A percentile compares a stretch with the other conserved stretches of the same genome.
phyloP scores from a whole-genome alignment of 2,329 filamentous ascomycete genomes.

The Colletotrichum sp. region DNA sequence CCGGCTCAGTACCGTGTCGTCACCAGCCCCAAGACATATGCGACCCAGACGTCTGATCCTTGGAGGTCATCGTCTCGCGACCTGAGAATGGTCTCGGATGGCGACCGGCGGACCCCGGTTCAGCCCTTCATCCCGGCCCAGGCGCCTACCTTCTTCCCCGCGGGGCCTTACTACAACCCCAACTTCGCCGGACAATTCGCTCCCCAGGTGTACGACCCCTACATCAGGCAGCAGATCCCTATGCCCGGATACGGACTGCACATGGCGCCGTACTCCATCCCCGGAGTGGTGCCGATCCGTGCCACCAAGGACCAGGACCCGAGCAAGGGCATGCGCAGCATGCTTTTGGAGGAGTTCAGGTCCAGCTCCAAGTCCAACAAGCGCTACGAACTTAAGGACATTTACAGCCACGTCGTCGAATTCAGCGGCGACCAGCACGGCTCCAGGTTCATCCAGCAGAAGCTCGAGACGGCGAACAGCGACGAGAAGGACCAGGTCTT shows the following conservation, averaged over 20 bases:
- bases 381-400: constrained; percentile 85
- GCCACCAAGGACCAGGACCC: constrained; percentile 62
- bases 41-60: constrained; percentile 34
- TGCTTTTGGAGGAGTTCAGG: constrained; percentile 81
- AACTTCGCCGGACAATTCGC: constrained; percentile 43
- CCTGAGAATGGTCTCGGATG: constrained; percentile 35
- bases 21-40: constrained; percentile 25
- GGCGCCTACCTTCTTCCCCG: constrained; percentile 33
- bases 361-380: constrained; percentile 73
- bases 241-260: constrained; percentile 36
- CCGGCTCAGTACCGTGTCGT: constrained; percentile 32
- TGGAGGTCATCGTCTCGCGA: constrained; percentile 45
- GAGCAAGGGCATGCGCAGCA: constrained; percentile 69
- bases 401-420: constrained; percentile 86
- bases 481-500: constrained; percentile 95
- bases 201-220: constrained; percentile 38
- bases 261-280: constrained; percentile 31
- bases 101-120: constrained; percentile 40
- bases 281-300: constrained; percentile 34
- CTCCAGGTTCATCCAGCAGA: constrained; percentile 93
- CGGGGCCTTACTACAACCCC: constrained; percentile 36
- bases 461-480: constrained; percentile 89
- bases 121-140: constrained; percentile 36
- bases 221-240: constrained; percentile 14
- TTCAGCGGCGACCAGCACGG: constrained; percentile 96